Evolutionary conservation across 2,329 filamentous ascomycete genomes (phyloP), one percentile per base, ranked within the genome.

Genomic region (Claviceps sp.): DNA sequence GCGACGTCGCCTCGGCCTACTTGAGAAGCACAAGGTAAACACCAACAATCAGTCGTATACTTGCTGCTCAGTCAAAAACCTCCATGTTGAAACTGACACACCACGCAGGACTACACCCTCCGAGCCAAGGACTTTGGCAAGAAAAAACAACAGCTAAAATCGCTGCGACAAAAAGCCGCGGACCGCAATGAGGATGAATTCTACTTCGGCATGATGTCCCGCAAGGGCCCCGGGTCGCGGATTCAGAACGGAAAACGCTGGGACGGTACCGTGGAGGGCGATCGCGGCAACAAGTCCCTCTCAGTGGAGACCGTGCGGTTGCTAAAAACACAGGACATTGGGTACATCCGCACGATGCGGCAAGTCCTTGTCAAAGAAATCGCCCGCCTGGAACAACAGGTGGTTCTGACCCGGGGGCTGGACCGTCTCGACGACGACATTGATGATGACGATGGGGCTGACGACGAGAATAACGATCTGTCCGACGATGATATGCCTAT

Each of bases 11-110:
- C 89, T 89, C 70, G 93, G 93, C 57, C 79, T 97, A 22, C 82
- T 97, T 55, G 93, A 97, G 69, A 97, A 98, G 72, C 87, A 93
- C 77, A 96, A 96, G 73, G 84, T 84, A 63, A 43, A 64, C 2
- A 44, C 13, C 14, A 26, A 8, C 2, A 5, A 9, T 3, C 5
- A 22, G 6, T 11, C 30, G 30, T 11, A 34, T 4, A 34, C 30
- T 34, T 34, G 30, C 30, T 34, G 30, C 11, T 16, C 20, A 1
- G 13, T 44, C 9, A 34, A 34, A 4, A 20, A 2, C 20, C 4
- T 14, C 8, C 20, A n/a, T 6, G 5, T 18, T 22, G 34, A 51
- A 16, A 13, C 20, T 38, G n/a, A n/a, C 24, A 16, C 2, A 14
- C 36, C 18, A 42, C 30, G 11, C 54, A 78, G 75, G 81, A 85